Percentiles rank a stretch among this genome's conserved stretches.
Evolutionary conservation across 2,329 filamentous ascomycete species (phyloP).

Genomic region (Colletotrichum scovillei): DNA sequence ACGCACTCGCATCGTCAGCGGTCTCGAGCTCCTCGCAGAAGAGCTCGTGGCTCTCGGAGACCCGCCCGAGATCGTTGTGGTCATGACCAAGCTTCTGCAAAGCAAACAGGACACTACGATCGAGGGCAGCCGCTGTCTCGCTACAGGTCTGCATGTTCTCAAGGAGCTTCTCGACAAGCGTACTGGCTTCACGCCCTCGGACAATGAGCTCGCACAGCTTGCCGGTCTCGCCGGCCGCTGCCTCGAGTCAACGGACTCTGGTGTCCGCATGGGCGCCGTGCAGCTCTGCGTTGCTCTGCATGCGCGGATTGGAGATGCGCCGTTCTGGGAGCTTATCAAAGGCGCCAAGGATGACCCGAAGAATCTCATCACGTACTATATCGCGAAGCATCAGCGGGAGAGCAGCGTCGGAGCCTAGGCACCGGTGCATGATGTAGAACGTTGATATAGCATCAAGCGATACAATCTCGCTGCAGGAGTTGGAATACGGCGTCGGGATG

Average conservation of each 20-base stretch:
- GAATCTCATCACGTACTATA: constrained; percentile 84
- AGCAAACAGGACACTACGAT: constrained; percentile 54
- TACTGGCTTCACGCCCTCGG: constrained; percentile 59
- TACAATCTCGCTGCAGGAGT: neutral
- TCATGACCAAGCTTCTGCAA: constrained; percentile 62
- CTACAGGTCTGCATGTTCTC: constrained; percentile 73
- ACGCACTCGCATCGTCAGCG: constrained; percentile 77
- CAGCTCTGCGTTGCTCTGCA: constrained; percentile 82
- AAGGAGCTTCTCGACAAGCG: constrained; percentile 67
- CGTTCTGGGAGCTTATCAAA: constrained; percentile 76
- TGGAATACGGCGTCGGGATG: constrained; percentile 7
- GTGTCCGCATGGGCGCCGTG: constrained; percentile 79
- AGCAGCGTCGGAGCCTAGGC: constrained; percentile 30
- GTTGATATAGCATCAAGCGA: neutral
- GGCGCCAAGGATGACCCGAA: constrained; percentile 77
- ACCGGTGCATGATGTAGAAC: neutral
- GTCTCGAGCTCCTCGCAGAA: constrained; percentile 78
- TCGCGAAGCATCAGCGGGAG: constrained; percentile 77
- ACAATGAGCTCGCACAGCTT: constrained; percentile 63
- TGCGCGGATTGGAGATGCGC: constrained; percentile 65
- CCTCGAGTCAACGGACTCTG: constrained; percentile 70
- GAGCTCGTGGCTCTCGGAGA: constrained; percentile 77
- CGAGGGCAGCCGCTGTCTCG: constrained; percentile 64
- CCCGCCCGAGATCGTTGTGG: constrained; percentile 67
- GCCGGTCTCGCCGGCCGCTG: constrained; percentile 65